Base-by-base conservation (phyloP, 2,329 filamentous ascomycete genomes). In the Fusarium sambucinum region DNA sequence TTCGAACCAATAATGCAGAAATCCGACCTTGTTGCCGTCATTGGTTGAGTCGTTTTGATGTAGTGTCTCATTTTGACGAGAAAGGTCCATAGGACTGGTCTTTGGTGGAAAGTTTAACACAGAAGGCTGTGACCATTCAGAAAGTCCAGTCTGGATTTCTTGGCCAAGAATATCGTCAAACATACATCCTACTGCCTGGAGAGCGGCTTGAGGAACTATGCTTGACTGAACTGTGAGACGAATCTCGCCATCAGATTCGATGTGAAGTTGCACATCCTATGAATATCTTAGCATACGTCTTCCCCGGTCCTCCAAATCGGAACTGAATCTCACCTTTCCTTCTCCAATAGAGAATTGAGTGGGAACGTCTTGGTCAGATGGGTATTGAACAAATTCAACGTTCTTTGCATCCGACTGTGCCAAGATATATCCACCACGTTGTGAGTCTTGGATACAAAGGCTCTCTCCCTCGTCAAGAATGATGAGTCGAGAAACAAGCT, bases 31-130 rank as follows among this genome's bases (percentile, higher is more conserved):
- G 2, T 1, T 8, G 13, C 5, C 5, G 14, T 14, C 27, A 14
- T 19, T 12, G 1, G 3, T 1, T 0, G 29, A 11, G 16, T 21
- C 14, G 2, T 23, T 16, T n/a, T 23, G 10, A 11, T 35, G 14
- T 4, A 9, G 8, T 27, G 12, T 45, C 7, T 3, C 35, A 3
- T 11, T 14, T 7, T 37, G 17, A 3, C 6, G 11, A 33, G 12
- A 25, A 5, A 40, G 17, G 0, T 16, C 17, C 8, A 41, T 9
- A 1, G 58, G 58, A 10, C 29, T 5, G 17, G 41, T 3, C 23
- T 17, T 23, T 27, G 63, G 38, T n/a, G 63, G 63, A 5, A 63
- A 54, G 29, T 67, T 67, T 37, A 67, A 42, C 3, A 54, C 58
- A 23, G 63, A 67, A 6, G 63, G 47, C 0, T 47, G 33, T 9